These are phyloP conservation scores for Cladosporium cucumerinum DNA, from an alignment of 2,329 filamentous ascomycete genomes.

Conservation along the genomic window DNA sequence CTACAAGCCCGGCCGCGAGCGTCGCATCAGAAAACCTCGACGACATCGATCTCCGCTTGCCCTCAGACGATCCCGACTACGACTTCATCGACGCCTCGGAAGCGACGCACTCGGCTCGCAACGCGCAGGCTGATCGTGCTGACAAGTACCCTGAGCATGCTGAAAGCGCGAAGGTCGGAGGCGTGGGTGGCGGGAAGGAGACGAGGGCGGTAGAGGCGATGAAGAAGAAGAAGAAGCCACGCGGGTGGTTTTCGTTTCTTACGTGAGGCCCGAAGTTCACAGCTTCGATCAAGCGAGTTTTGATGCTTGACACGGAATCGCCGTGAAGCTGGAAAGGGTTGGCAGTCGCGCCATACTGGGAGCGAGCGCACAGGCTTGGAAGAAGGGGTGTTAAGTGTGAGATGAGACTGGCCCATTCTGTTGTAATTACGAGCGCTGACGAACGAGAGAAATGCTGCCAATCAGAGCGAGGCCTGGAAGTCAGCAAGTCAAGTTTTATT, in stretches of 20 bases:
- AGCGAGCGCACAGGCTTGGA: no score
- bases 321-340: no score
- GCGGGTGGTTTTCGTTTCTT: background rate
- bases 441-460: no score
- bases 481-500: no score
- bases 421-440: no score
- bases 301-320: no score
- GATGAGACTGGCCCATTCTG: no score
- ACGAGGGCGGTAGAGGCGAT: background rate
- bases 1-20: background rate
- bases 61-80: conserved; percentile 18
- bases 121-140: conserved; percentile 21
- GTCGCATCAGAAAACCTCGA: background rate
- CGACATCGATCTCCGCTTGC: conserved; percentile 18
- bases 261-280: no score
- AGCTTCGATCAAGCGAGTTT: no score
- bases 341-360: no score
- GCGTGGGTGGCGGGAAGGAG: background rate
- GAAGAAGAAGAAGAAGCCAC: background rate
- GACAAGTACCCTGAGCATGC: conserved; percentile 20
- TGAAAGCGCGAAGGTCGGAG: background rate
- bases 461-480: no score
- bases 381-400: no score
- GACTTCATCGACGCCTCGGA: conserved; percentile 19
- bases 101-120: conserved; percentile 21